Base-by-base conservation (phyloP, 257 asterid species). In the Dorcoceras hygrometricum region DNA sequence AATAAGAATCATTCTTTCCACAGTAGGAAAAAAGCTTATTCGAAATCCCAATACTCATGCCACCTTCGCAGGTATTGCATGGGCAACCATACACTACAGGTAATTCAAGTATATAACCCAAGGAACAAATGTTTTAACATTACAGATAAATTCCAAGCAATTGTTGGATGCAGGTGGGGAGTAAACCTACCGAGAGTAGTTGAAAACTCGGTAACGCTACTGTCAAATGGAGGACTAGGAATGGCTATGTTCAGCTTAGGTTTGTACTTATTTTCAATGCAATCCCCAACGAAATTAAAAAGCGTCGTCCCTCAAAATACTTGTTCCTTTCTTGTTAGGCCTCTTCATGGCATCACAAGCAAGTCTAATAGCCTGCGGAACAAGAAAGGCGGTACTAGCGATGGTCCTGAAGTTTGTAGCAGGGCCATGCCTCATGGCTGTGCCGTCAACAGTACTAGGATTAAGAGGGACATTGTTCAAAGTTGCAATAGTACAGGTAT, bases 171-270 rank as follows among this genome's bases (percentile, higher is more conserved):
- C 85, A 91, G 98, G 85, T 86, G 85, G 82, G 71, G 67, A 60
- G 69, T 85, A 62, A 68, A 78, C 69, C 67, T 91, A 75, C 96
- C 98, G 55, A 80, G 69, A 70, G 70, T 86, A 57, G 78, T 91
- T 26, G 87, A 84, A 23, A 55, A 63, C 65, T 89, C 98, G 32
- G 74, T 91, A 69, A 70, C 85, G 57, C 70, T 89, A 63, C 59
- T 91, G 68, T 81, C 96, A 20, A 87, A 91, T 59, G 98, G 98
- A 66, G 98, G 98, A 48, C 89, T 89, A 20, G 98, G 98, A 71
- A 91, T 91, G 98, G 95, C 98, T 65, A 89, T 89, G 95, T 91
- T 91, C 88, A 91, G 98, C 85, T 77, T 91, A 89, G 97, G 97
- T 90, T 76, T 61, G 16, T 58, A 64, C 66, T 43, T 65, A 23